phyloP scores from a whole-genome alignment of 140 eudicot genomes.

The Ambrosia hybrid region DNA sequence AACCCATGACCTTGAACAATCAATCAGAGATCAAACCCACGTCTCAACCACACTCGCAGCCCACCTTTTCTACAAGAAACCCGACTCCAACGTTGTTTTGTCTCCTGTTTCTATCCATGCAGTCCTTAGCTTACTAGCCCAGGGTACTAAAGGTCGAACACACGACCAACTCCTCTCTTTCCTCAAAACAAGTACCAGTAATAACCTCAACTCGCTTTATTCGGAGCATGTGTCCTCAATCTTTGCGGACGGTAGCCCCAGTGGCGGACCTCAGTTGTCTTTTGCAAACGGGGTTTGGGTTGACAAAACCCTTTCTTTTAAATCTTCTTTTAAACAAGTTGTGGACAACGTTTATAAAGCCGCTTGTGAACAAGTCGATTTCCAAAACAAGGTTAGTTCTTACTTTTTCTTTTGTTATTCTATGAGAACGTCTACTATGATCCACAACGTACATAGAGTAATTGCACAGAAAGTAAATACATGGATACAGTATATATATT shows the following conservation, averaged over 20 bases:
- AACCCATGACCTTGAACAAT: constrained; percentile 38
- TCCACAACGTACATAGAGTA: no score
- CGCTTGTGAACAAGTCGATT: no score
- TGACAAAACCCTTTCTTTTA: constrained; percentile 38
- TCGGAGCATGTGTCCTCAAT: constrained; percentile 48
- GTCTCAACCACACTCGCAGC: constrained; percentile 48
- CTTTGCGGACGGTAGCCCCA: constrained; percentile 48
- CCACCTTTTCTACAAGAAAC: constrained; percentile 40
- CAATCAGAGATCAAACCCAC: constrained; percentile 51
- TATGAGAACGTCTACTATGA: no score
- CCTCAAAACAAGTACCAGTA: constrained; percentile 42
- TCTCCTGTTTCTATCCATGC: constrained; percentile 71
- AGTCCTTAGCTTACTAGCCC: constrained; percentile 51
- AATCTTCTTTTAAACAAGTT: constrained; percentile 49
- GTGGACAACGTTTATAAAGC: constrained; percentile 2
- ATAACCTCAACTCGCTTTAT: constrained; percentile 53
- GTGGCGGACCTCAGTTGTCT: constrained; percentile 63
- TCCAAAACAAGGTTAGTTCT: no score
- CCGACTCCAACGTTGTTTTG: constrained; percentile 51
- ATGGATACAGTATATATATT: no score
- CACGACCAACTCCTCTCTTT: constrained; percentile 55
- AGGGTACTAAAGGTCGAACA: constrained; percentile 59
- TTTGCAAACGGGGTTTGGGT: constrained; percentile 73
- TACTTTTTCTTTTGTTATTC: no score
- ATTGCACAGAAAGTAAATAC: no score